A percentile compares a stretch with the other conserved stretches of the same genome.
Conservation (phyloP, 1,139 yeast genomes). For the Kluyveromyces sp. region DNA sequence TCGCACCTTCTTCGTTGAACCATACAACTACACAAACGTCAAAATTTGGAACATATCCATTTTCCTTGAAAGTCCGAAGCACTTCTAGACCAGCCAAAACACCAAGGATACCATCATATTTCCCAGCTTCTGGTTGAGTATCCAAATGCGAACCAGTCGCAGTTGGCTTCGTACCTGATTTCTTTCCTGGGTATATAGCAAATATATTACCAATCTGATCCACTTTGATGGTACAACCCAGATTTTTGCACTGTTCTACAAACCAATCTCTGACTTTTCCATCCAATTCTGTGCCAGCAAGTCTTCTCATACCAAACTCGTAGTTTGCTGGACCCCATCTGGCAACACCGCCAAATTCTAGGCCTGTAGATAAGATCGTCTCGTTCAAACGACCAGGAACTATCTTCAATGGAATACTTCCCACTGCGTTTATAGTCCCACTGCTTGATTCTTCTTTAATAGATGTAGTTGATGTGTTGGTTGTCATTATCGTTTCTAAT, state of each 20-base stretch:
- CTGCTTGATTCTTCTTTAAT: background rate
- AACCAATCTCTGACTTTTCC: slow-evolving; percentile 66
- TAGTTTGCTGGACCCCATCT: slow-evolving; percentile 52
- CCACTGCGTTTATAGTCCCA: slow-evolving; percentile 15
- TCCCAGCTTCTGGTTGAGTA: slow-evolving; percentile 75
- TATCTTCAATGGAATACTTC: slow-evolving; percentile 13
- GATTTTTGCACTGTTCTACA: slow-evolving; percentile 39
- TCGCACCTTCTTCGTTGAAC: slow-evolving; percentile 77
- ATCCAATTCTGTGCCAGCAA: slow-evolving; percentile 56
- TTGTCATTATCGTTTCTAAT: background rate
- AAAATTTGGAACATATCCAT: slow-evolving; percentile 48
- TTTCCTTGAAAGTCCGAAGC: slow-evolving; percentile 54
- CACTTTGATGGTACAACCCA: slow-evolving; percentile 52
- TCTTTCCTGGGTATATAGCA: slow-evolving; percentile 53
- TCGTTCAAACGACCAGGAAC: slow-evolving; percentile 37
- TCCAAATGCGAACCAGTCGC: slow-evolving; percentile 71
- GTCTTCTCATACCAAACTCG: slow-evolving; percentile 55
- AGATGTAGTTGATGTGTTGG: slow-evolving; percentile 1
- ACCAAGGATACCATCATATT: slow-evolving; percentile 67
- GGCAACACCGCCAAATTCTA: slow-evolving; percentile 51
- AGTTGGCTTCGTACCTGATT: slow-evolving; percentile 40
- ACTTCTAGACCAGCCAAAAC: slow-evolving; percentile 63
- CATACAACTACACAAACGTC: slow-evolving; percentile 61
- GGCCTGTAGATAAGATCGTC: slow-evolving; percentile 56
- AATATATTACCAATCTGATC: slow-evolving; percentile 65